Percentiles rank a stretch among this genome's conserved stretches.
Evolutionary conservation across 2,329 filamentous ascomycete genomes (phyloP).

Genomic region (Penicillium olsonii): DNA sequence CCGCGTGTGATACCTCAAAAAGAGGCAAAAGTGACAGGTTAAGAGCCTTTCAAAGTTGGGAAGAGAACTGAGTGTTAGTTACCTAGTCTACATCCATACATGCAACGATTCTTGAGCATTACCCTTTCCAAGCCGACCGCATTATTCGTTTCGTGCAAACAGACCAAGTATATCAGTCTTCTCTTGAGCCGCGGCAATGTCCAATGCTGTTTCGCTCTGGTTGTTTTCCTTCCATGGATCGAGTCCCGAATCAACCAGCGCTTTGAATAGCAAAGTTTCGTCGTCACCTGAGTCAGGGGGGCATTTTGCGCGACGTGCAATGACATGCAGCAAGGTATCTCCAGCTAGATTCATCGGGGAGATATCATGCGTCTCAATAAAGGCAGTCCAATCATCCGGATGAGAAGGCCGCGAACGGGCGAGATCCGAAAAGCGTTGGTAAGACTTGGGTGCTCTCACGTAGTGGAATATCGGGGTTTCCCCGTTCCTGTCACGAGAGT

Average conservation of each 20-base stretch:
- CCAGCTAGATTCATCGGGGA: background rate
- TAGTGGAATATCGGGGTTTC: background rate
- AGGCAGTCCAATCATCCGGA: background rate
- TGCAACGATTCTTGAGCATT: too few species aligned
- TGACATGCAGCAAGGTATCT: background rate
- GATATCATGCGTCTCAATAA: background rate
- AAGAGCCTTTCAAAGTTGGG: too few species aligned
- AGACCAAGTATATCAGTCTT: slow-evolving; percentile 9
- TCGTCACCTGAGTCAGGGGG: background rate
- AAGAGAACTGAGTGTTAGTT: too few species aligned
- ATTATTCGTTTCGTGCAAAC: slow-evolving; percentile 16
- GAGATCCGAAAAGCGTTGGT: too few species aligned
- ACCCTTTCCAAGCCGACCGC: too few species aligned
- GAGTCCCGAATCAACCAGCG: slow-evolving; percentile 2
- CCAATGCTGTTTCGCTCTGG: slow-evolving; percentile 13
- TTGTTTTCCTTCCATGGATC: slow-evolving; percentile 12
- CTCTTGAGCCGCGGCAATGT: slow-evolving; percentile 8
- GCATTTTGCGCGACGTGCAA: background rate
- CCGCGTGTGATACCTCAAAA: too few species aligned
- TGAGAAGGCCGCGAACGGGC: background rate
- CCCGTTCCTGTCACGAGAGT: background rate
- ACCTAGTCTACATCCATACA: too few species aligned
- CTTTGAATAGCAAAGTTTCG: background rate
- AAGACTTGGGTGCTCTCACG: background rate
- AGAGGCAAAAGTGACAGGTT: too few species aligned